Conservation (phyloP, 177 flowering plant species). For the Vitis hybrid region DNA sequence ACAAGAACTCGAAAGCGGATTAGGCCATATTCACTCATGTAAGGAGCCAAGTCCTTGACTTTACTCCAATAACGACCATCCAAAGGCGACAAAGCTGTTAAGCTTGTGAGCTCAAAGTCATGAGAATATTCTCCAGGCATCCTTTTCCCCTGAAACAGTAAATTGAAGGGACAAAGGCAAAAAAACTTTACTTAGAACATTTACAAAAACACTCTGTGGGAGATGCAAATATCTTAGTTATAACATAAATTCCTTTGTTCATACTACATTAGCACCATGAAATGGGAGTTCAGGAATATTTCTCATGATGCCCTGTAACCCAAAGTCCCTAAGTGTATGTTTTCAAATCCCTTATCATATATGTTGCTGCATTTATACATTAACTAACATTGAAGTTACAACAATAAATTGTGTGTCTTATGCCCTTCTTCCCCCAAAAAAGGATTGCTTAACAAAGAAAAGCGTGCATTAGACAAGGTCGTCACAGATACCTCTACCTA, state of each 20-base stretch:
- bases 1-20: conserved; percentile 77
- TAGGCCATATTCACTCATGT: conserved; percentile 84
- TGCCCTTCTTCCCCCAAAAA: no score
- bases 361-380: no score
- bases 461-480: no score
- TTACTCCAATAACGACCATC: conserved; percentile 92
- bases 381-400: no score
- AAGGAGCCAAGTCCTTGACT: conserved; percentile 82
- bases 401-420: no score
- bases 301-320: no score
- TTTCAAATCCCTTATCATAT: no score
- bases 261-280: no score
- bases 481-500: no score
- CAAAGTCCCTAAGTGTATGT: no score
- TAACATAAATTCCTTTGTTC: background rate
- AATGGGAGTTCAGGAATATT: no score
- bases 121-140: conserved; percentile 20
- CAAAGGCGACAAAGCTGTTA: conserved; percentile 83
- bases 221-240: background rate
- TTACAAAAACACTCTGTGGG: background rate
- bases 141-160: conserved; percentile 32
- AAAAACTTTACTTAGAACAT: background rate
- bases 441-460: no score
- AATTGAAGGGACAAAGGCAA: background rate
- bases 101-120: conserved; percentile 56